Conservation (phyloP, 495 filamentous ascomycete species). For the Daldinia childiae region DNA sequence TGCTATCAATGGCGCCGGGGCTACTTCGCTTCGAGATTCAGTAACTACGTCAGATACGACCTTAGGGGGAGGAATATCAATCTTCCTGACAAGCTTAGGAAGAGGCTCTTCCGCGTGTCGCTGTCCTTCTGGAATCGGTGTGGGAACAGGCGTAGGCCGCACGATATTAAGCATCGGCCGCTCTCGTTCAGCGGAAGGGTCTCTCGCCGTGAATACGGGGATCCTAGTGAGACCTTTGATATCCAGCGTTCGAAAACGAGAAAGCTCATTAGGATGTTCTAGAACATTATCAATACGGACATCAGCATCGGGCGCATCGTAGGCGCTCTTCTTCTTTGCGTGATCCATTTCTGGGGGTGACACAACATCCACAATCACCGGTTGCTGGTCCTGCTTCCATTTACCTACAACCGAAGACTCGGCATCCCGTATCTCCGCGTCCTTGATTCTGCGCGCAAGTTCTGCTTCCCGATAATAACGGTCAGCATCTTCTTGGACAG, state of each 20-base stretch:
- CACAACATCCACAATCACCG: constrained; percentile 50
- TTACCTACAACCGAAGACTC: constrained; percentile 60
- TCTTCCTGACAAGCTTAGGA: constrained; percentile 27
- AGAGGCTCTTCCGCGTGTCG: constrained; percentile 18
- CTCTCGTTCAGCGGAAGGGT: constrained; percentile 60
- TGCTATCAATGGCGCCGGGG: constrained; percentile 45
- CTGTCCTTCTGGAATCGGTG: constrained; percentile 55
- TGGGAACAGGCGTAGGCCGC: constrained; percentile 58
- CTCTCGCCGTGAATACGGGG: constrained; percentile 53
- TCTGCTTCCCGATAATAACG: constrained; percentile 60
- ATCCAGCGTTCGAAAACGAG: constrained; percentile 33
- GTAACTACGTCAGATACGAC: constrained; percentile 15
- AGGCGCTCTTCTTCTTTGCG: constrained; percentile 55
- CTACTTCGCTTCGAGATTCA: constrained; percentile 33
- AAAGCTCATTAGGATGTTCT: constrained; percentile 43
- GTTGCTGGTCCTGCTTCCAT: constrained; percentile 52
- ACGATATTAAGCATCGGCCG: constrained; percentile 63
- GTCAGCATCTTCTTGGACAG: constrained; percentile 61
- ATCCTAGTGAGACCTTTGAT: constrained; percentile 20
- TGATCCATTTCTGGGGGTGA: constrained; percentile 60
- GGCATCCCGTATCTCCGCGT: constrained; percentile 59
- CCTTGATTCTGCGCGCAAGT: constrained; percentile 55
- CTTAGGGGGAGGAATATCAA: constrained; percentile 10
- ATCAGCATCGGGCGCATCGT: constrained; percentile 65
- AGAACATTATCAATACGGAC: constrained; percentile 62